Evolutionary conservation across 23 red algal genomes (phyloP).

Genomic region (Gracilaria caudata): DNA sequence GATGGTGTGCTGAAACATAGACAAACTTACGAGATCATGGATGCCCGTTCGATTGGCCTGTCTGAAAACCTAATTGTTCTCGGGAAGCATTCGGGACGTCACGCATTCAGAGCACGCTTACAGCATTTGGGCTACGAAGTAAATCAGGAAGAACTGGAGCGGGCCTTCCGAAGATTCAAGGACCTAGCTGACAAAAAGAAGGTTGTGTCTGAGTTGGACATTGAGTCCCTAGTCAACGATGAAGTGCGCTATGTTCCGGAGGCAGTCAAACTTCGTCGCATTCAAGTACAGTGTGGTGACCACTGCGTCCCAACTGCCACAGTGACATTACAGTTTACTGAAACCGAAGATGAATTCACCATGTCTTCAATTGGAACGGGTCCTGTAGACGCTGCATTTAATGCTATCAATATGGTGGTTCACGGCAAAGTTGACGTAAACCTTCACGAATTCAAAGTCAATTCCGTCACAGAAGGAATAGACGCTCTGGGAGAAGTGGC

Average conservation of each 20-base stretch:
- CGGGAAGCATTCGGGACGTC: conserved; percentile 96
- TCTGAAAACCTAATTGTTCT: conserved; percentile 88
- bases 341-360: conserved; percentile 54
- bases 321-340: conserved; percentile 74
- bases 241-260: conserved; percentile 82
- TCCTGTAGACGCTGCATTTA: conserved; percentile 93
- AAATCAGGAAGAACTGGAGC: conserved; percentile 88
- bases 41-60: conserved; percentile 86
- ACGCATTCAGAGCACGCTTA: conserved; percentile 87
- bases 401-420: conserved; percentile 83
- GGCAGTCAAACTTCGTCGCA: conserved; percentile 55
- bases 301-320: conserved; percentile 83
- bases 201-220: conserved; percentile 82
- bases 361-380: conserved; percentile 84
- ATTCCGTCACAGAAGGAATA: conserved; percentile 86
- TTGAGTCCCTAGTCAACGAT: conserved; percentile 93
- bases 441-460: conserved; percentile 89
- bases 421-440: conserved; percentile 67
- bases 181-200: conserved; percentile 96
- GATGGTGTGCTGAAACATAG: conserved; percentile 96
- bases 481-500: conserved; percentile 97
- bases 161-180: conserved; percentile 96
- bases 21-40: conserved; percentile 98
- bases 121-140: conserved; percentile 91
- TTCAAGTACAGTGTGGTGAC: conserved; percentile 94